Percentiles rank a stretch among this genome's conserved stretches.
These are phyloP conservation scores for Verticillium dahliae DNA, from an alignment of 2,329 filamentous ascomycete genomes.

Conservation along the genomic window DNA sequence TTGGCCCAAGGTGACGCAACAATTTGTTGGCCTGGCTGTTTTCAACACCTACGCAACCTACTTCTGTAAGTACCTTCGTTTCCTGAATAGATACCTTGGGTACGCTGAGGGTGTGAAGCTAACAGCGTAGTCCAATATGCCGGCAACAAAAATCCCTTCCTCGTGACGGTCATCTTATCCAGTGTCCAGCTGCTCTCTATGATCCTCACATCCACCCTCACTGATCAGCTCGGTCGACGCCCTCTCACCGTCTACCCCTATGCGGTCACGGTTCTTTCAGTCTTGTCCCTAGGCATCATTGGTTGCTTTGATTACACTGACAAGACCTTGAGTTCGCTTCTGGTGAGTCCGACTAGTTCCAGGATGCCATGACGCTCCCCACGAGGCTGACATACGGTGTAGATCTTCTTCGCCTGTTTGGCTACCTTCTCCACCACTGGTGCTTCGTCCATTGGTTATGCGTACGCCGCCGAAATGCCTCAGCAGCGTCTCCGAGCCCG, in stretches of 20 bases:
- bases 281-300: conserved; percentile 29
- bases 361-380: background rate
- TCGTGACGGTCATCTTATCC: conserved; percentile 32
- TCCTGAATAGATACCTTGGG: background rate
- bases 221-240: conserved; percentile 27
- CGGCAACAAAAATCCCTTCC: conserved; percentile 31
- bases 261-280: conserved; percentile 25
- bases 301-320: conserved; percentile 30
- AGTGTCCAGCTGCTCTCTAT: conserved; percentile 34
- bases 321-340: conserved; percentile 23
- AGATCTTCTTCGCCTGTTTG: conserved; percentile 34
- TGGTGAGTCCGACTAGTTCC: conserved; percentile 18
- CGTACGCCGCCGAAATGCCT: conserved; percentile 32
- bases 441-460: conserved; percentile 33
- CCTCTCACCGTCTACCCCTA: conserved; percentile 32
- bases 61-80: conserved; percentile 20
- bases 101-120: no score
- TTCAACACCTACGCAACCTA: conserved; percentile 32
- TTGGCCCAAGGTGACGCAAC: conserved; percentile 32
- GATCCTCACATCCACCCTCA: conserved; percentile 24
- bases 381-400: background rate
- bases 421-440: conserved; percentile 34
- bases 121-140: conserved; percentile 25
- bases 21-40: conserved; percentile 28
- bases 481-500: conserved; percentile 30